Evolutionary conservation across 805 yeast genomes (phyloP).

Genomic region (Scheffersomyces coipomensis): DNA sequence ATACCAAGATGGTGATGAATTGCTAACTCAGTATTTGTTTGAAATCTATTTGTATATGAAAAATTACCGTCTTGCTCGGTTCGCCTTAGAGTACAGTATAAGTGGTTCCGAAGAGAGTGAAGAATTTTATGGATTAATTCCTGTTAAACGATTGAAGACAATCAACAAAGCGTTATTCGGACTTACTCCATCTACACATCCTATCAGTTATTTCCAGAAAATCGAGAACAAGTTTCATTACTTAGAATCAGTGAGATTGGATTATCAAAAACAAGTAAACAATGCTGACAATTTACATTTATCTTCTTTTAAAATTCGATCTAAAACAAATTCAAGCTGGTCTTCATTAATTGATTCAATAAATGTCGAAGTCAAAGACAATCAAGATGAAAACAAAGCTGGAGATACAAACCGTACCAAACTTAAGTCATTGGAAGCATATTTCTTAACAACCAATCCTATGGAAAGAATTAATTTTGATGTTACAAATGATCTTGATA

Average conservation of each 20-base stretch:
- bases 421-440: conserved; percentile 49
- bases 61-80: conserved; percentile 49
- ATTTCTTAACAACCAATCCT: conserved; percentile 47
- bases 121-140: conserved; percentile 32
- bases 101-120: conserved; percentile 42
- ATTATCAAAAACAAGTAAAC: conserved; percentile 21
- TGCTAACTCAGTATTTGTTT: conserved; percentile 48
- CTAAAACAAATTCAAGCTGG: neutral
- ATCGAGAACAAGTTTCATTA: conserved; percentile 18
- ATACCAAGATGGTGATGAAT: conserved; percentile 66
- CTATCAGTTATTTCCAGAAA: conserved; percentile 2
- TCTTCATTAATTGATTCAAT: conserved; percentile 22
- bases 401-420: conserved; percentile 39
- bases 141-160: conserved; percentile 11
- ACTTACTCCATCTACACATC: neutral
- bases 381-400: conserved; percentile 31
- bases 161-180: neutral
- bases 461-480: conserved; percentile 44
- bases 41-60: conserved; percentile 52
- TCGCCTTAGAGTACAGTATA: conserved; percentile 58
- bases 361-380: conserved; percentile 29
- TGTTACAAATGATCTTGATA: neutral
- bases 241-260: conserved; percentile 27
- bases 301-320: conserved; percentile 4
- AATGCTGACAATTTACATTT: conserved; percentile 8